These are phyloP conservation scores for Globisporangium orthogonon DNA, from an alignment of 352 stramenopile species.

Conservation along the genomic window DNA sequence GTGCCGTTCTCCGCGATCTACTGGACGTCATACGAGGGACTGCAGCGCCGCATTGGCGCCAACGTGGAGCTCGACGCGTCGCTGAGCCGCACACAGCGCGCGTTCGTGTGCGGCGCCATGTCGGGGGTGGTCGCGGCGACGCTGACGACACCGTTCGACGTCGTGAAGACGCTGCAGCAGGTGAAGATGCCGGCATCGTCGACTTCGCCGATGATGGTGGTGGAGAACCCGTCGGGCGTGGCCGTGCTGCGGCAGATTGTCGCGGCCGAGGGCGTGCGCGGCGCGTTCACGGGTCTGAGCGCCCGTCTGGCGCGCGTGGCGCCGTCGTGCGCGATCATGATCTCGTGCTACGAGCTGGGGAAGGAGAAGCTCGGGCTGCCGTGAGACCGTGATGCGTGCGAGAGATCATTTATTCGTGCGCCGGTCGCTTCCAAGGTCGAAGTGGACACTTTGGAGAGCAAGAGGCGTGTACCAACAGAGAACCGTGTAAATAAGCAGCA, in stretches of 20 bases:
- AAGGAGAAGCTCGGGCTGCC: slow-evolving; percentile 62
- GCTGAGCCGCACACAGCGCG: slow-evolving; percentile 43
- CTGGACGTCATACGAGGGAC: slow-evolving; percentile 89
- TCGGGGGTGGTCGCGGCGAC: slow-evolving; percentile 86
- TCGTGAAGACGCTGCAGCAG: slow-evolving; percentile 93
- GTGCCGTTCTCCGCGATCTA: slow-evolving; percentile 95
- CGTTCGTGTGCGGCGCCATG: slow-evolving; percentile 82
- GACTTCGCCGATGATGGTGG: slow-evolving; percentile 14
- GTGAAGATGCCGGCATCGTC: slow-evolving; percentile 25
- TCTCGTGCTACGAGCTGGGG: slow-evolving; percentile 75
- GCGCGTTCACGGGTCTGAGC: slow-evolving; percentile 58
- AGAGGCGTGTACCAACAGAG: neutral
- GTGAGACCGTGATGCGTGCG: slow-evolving; percentile 10
- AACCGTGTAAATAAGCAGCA: neutral
- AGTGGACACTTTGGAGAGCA: neutral
- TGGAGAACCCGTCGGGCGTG: slow-evolving; percentile 25
- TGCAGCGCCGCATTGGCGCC: slow-evolving; percentile 27
- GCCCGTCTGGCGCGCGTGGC: slow-evolving; percentile 62
- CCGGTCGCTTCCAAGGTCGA: too few species aligned
- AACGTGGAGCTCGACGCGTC: slow-evolving; percentile 9
- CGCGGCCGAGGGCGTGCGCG: slow-evolving; percentile 32
- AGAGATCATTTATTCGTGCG: neutral
- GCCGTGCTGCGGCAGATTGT: slow-evolving; percentile 47
- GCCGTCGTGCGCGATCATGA: slow-evolving; percentile 86
- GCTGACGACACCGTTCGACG: slow-evolving; percentile 93